Evolutionary conservation across 176 grass and related monocot species (phyloP), one percentile per base, ranked within the genome.

Genomic region (Cocos nucifera): DNA sequence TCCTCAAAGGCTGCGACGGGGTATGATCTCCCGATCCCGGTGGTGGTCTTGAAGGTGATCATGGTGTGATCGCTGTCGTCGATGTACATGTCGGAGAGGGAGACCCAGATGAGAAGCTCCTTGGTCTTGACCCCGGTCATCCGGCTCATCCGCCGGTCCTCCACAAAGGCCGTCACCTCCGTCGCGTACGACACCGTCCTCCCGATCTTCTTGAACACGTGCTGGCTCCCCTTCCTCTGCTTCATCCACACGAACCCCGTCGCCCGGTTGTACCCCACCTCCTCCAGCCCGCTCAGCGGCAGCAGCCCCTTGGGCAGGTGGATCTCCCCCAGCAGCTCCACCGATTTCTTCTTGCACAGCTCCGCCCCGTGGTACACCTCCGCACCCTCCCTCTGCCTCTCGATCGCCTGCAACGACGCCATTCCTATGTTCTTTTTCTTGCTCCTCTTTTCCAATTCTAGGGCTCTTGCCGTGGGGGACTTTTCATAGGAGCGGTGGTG

Each of bases 41-140:
- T 57, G 14, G 83, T 59, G 74, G 83, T 86, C 74, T 79, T 78
- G 78, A 86, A 86, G 1, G 77, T 79, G 66, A 86, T 44, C 65
- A 71, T 74, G 62, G n/a, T 30, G 52, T 67, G 10, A 14, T 65
- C 78, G 18, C 78, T 56, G 52, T 75, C 74, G 65, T 75, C 77
- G 74, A 82, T 7, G 66, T 69, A 62, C 64, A 86, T 86, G 74
- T 86, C 83, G 57, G 74, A 82, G 83, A 86, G 39, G 61, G 74
- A 52, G 70, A 86, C 66, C 83, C 83, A 86, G 66, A 86, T 82
- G 74, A 86, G 78, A 7, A 86, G 35, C 74, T 86, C 83, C 78
- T 78, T 81, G 74, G 74, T 82, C 78, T 86, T 86, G 15, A 86
- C 70, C 4, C 83, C 83, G 18, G 65, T 15, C 22, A 86, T 14